Evolutionary conservation across 768 basidiomycete species (phyloP).

Genomic region (Xanthoconium purpureum): DNA sequence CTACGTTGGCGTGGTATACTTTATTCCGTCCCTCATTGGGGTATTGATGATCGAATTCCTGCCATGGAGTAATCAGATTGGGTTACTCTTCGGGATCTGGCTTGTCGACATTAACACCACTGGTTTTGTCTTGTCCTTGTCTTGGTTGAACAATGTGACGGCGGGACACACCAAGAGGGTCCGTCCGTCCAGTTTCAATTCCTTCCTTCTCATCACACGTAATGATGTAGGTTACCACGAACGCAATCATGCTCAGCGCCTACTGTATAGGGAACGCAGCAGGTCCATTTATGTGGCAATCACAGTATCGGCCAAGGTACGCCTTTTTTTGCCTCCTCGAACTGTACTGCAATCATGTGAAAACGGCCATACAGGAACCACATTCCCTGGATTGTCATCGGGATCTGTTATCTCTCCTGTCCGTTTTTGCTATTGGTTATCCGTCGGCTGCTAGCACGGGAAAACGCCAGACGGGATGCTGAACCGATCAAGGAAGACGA

Average conservation of each 20-base stretch:
- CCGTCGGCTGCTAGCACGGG: constrained; percentile 49
- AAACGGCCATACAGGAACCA: constrained; percentile 48
- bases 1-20: constrained; percentile 59
- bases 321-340: background rate
- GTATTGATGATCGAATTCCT: constrained; percentile 59
- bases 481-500: constrained; percentile 59
- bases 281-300: constrained; percentile 79
- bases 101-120: constrained; percentile 47
- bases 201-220: background rate
- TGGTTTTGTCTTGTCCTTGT: constrained; percentile 57
- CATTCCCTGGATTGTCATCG: constrained; percentile 76
- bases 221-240: constrained; percentile 32
- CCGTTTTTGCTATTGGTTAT: constrained; percentile 49
- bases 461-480: constrained; percentile 63
- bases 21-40: constrained; percentile 64
- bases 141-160: constrained; percentile 65
- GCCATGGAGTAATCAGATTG: constrained; percentile 64
- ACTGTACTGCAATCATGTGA: background rate
- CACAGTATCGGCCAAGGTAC: constrained; percentile 62
- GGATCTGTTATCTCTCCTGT: constrained; percentile 56
- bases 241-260: constrained; percentile 71
- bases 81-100: constrained; percentile 50
- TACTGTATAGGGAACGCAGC: constrained; percentile 67
- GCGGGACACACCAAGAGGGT: constrained; percentile 73
- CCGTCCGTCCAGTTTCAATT: constrained; percentile 36